Evolutionary conservation across 306 rosid species (phyloP).

Genomic region (Crataegus laevigata): DNA sequence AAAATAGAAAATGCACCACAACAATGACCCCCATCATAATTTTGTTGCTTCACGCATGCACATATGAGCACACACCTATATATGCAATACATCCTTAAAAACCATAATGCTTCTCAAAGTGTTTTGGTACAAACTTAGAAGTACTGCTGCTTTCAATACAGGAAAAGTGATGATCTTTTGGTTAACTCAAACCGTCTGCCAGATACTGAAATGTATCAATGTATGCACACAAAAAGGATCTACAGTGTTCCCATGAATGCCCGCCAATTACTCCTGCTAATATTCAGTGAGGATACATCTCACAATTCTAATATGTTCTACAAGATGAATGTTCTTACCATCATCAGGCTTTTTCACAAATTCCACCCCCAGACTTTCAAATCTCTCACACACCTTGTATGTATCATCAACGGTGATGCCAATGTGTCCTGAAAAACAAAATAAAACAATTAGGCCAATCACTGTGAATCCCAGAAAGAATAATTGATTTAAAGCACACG

Average conservation of each 20-base stretch:
- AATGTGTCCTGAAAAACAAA: slow-evolving; percentile 61
- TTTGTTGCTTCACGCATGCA: not conserved
- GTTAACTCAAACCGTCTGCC: not conserved
- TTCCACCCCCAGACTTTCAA: slow-evolving; percentile 76
- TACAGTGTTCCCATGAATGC: not conserved
- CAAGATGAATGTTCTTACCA: slow-evolving; percentile 39
- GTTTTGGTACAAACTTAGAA: not conserved
- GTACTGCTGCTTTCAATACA: not conserved
- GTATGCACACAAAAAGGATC: not conserved
- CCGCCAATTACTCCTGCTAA: not conserved
- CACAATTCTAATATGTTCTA: not conserved
- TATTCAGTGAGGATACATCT: not conserved
- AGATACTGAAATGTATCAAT: not conserved
- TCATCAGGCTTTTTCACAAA: slow-evolving; percentile 81
- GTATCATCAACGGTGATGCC: slow-evolving; percentile 96
- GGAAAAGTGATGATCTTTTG: not conserved
- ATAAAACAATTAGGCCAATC: not conserved
- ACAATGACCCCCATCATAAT: no score
- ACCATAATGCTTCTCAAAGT: not conserved
- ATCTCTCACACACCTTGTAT: slow-evolving; percentile 83
- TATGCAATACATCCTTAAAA: not conserved
- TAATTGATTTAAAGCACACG: not conserved
- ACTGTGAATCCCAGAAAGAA: not conserved
- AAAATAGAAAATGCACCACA: no score
- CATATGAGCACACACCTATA: not conserved